Evolutionary conservation across 257 asterid species (phyloP), one percentile per base, ranked within the genome.

Genomic region (Solanum appendiculatum): DNA sequence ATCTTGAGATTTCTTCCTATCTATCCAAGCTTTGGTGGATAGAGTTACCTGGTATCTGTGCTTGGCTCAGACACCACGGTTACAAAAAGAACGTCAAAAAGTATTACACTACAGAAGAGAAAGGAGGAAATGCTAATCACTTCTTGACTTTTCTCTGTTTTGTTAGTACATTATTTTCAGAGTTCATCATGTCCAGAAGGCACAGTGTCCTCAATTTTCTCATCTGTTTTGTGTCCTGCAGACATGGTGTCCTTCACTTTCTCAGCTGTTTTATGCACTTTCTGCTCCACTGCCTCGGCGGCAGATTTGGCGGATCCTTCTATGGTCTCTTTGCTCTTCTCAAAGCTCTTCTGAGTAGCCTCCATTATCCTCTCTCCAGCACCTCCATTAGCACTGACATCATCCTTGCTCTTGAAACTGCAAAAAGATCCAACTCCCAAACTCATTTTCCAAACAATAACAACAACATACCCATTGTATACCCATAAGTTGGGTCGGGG

Each of bases 281-380:
- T 85, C 36, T 86, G 82, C 87, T 83, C 90, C 48, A 90, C 85
- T 4, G 37, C 86, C 83, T 69, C 29, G 0, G 88, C 92, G 0
- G 92, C 92, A n/a, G 84, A 54, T 54, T 78, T 90, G 25, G 92
- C 91, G 1, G 87, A 78, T 70, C 82, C 87, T 72, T 90, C 86
- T 5, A 84, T 83, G 0, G 86, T 84, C 48, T 18, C 89, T 37
- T 83, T 90, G 83, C 77, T 86, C 16, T 86, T 23, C 4, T 12
- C 39, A 48, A 90, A 80, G 82, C 91, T 90, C 91, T 88, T 86
- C 87, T 82, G 87, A 34, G 91, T 90, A 10, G 91, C 92, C 1
- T 48, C 84, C 66, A 64, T 85, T 51, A 88, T 39, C 77, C 37
- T 90, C 70, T 70, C 89, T 48, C 82, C 66, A 82, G 86, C 90